These are phyloP conservation scores for Aspergillus texensis DNA, from an alignment of 2,329 filamentous ascomycete species.

Conservation along the genomic window DNA sequence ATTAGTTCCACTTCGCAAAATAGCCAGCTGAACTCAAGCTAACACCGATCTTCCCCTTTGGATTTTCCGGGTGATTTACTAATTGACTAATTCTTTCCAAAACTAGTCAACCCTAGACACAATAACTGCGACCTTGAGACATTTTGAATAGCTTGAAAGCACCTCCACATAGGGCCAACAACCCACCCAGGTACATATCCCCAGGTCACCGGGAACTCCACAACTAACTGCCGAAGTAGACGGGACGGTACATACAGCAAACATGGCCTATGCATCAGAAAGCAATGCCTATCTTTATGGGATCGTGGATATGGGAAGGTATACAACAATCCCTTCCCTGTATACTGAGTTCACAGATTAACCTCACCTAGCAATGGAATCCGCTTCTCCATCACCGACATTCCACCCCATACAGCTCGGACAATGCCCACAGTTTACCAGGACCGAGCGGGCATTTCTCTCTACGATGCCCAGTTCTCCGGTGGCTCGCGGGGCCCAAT, in stretches of 20 bases:
- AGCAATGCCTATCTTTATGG: constrained; percentile 29
- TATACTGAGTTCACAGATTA: neutral
- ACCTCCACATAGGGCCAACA: neutral
- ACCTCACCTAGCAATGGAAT: constrained; percentile 71
- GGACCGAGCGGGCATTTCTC: constrained; percentile 76
- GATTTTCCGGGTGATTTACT: too few relatives aligned
- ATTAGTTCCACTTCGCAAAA: neutral
- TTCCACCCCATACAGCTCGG: constrained; percentile 70
- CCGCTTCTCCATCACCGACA: constrained; percentile 83
- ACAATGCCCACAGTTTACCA: constrained; percentile 77
- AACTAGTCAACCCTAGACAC: neutral
- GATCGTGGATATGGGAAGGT: constrained; percentile 48
- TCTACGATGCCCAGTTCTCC: constrained; percentile 76
- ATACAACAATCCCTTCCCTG: constrained; percentile 8
- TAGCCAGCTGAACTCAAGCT: neutral
- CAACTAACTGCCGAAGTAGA: neutral
- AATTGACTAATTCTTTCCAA: neutral
- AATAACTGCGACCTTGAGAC: neutral
- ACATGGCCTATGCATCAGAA: neutral
- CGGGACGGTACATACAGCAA: neutral
- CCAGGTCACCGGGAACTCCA: neutral
- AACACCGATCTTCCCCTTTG: neutral
- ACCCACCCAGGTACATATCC: neutral
- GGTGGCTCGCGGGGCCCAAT: constrained; percentile 54
- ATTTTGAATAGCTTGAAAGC: neutral